These are phyloP conservation scores for Populus tremula DNA, from an alignment of 345 rosid genomes.

Conservation along the genomic window DNA sequence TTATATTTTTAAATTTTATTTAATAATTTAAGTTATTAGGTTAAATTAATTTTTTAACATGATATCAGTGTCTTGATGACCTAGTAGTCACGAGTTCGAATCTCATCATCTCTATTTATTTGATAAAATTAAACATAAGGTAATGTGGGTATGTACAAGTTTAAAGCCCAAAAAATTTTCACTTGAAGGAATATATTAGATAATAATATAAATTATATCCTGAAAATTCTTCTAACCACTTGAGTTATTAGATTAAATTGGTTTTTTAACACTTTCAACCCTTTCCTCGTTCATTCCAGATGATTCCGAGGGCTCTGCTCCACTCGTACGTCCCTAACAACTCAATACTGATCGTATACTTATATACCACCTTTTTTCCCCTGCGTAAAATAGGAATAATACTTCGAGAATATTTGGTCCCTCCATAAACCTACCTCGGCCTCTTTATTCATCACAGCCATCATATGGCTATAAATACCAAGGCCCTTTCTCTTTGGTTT, in stretches of 20 bases:
- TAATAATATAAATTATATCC: too few relatives aligned
- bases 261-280: neutral
- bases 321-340: neutral
- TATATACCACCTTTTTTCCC: neutral
- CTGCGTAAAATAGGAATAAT: neutral
- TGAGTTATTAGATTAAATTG: too few relatives aligned
- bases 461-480: neutral
- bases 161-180: too few relatives aligned
- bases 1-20: too few relatives aligned
- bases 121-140: too few relatives aligned
- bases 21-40: too few relatives aligned
- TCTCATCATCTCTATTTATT: too few relatives aligned
- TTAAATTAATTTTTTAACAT: too few relatives aligned
- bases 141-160: fast-evolving
- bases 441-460: neutral
- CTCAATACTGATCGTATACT: neutral
- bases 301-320: neutral
- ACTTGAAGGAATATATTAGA: too few relatives aligned
- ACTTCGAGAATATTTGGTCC: neutral
- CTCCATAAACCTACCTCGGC: neutral
- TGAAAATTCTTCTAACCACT: too few relatives aligned
- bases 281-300: neutral
- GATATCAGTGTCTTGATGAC: too few relatives aligned
- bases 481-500: neutral
- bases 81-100: too few relatives aligned